phyloP scores from a whole-genome alignment of 2,329 filamentous ascomycete genomes.

The Domatiomyces globalis region DNA sequence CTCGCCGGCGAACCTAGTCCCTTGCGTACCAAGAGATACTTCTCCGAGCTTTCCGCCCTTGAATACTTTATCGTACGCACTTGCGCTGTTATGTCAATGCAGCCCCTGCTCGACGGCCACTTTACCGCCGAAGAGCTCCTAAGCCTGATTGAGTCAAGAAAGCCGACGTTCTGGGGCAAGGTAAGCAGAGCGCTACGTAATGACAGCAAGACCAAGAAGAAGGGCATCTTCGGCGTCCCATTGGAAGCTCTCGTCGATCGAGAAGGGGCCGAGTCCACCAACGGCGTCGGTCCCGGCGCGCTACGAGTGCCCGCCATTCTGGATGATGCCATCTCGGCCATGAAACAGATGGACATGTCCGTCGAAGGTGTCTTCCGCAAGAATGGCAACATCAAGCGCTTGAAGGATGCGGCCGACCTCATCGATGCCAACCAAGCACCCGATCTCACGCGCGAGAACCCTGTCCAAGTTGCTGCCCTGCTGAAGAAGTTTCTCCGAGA shows the following conservation, averaged over 20 bases:
- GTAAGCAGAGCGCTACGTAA: slow-evolving; percentile 93
- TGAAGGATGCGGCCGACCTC: slow-evolving; percentile 70
- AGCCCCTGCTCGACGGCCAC: slow-evolving; percentile 74
- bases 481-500: slow-evolving; percentile 92
- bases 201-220: slow-evolving; percentile 67
- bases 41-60: slow-evolving; percentile 84
- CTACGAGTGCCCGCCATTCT: slow-evolving; percentile 84
- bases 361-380: slow-evolving; percentile 98
- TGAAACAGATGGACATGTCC: slow-evolving; percentile 98
- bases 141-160: slow-evolving; percentile 81
- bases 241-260: slow-evolving; percentile 81
- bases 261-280: slow-evolving; percentile 92
- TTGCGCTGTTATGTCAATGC: slow-evolving; percentile 86
- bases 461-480: slow-evolving; percentile 84
- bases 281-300: slow-evolving; percentile 83
- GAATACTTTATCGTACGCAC: slow-evolving; percentile 98
- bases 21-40: slow-evolving; percentile 61
- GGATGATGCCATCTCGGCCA: slow-evolving; percentile 85
- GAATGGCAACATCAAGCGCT: slow-evolving; percentile 93
- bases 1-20: slow-evolving; percentile 38
- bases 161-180: slow-evolving; percentile 95
- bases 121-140: slow-evolving; percentile 91
- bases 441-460: slow-evolving; percentile 74
- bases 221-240: slow-evolving; percentile 82
- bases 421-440: slow-evolving; percentile 80